A percentile compares a stretch with the other conserved stretches of the same genome.
These are phyloP conservation scores for Infundibulicybe gibba DNA, from an alignment of 768 basidiomycete genomes.

Conservation along the genomic window DNA sequence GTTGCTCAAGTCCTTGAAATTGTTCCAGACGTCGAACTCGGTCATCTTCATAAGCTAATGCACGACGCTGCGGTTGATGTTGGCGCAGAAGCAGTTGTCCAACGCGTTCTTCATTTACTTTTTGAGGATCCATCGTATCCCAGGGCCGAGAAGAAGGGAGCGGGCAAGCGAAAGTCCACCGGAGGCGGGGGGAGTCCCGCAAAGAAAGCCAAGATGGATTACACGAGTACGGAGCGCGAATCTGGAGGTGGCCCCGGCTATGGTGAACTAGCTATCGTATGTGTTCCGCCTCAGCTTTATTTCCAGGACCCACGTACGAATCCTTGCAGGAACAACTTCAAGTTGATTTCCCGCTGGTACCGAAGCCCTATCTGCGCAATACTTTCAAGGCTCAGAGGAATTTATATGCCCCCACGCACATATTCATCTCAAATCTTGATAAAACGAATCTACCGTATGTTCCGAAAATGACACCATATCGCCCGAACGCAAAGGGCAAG, in stretches of 20 bases:
- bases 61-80: constrained; percentile 27
- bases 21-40: constrained; percentile 64
- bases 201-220: constrained; percentile 51
- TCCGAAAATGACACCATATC: constrained; percentile 22
- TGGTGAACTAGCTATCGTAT: constrained; percentile 47
- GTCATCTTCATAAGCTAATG: constrained; percentile 48
- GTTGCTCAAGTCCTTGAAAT: constrained; percentile 61
- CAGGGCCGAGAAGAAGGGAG: constrained; percentile 35
- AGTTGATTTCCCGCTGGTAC: constrained; percentile 54
- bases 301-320: constrained; percentile 1
- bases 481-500: constrained; percentile 22
- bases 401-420: constrained; percentile 67
- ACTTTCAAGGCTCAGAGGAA: constrained; percentile 29
- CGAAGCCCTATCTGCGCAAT: constrained; percentile 50
- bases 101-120: constrained; percentile 54
- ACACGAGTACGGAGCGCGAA: constrained; percentile 41
- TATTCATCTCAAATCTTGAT: constrained; percentile 38
- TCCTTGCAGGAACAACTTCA: constrained; percentile 45
- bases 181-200: constrained; percentile 26
- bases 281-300: constrained; percentile 13
- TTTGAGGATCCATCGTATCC: constrained; percentile 64
- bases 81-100: constrained; percentile 33
- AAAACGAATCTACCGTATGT: constrained; percentile 34
- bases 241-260: constrained; percentile 44
- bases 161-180: constrained; percentile 24